phyloP scores from a whole-genome alignment of 2,329 filamentous ascomycete species.

The Amauroascus verrucosus region DNA sequence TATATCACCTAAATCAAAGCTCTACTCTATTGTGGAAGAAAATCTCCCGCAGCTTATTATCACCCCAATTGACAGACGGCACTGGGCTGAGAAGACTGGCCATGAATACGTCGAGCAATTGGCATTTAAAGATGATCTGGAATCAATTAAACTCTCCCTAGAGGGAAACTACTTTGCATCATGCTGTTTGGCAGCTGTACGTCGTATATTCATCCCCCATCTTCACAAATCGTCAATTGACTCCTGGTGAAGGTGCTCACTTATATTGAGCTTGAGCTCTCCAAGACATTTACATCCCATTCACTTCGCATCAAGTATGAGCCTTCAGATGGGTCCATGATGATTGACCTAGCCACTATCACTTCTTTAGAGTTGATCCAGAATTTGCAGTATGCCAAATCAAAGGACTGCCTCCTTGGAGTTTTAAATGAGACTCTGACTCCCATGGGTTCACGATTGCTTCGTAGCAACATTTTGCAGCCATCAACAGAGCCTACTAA shows the following conservation, averaged over 20 bases:
- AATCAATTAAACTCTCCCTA: conserved; percentile 68
- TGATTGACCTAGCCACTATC: conserved; percentile 85
- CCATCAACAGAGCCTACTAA: conserved; percentile 65
- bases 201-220: background rate
- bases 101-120: conserved; percentile 67
- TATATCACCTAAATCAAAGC: conserved; percentile 60
- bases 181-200: conserved; percentile 74
- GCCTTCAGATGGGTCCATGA: conserved; percentile 84
- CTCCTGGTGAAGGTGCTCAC: conserved; percentile 55
- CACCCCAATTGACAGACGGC: conserved; percentile 59
- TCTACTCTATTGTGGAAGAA: conserved; percentile 64
- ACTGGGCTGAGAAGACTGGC: conserved; percentile 72
- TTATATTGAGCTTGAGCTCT: conserved; percentile 63
- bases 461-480: conserved; percentile 79
- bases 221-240: background rate
- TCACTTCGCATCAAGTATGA: conserved; percentile 79
- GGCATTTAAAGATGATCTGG: conserved; percentile 69
- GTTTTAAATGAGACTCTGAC: conserved; percentile 76
- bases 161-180: conserved; percentile 78
- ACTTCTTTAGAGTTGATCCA: conserved; percentile 81
- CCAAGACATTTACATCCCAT: conserved; percentile 60
- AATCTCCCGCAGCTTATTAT: conserved; percentile 55
- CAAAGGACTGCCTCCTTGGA: conserved; percentile 72
- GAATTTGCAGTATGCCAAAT: conserved; percentile 67
- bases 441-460: conserved; percentile 74